Base-by-base conservation (phyloP, 176 grass and related monocot species). In the Triticum timopheevii region DNA sequence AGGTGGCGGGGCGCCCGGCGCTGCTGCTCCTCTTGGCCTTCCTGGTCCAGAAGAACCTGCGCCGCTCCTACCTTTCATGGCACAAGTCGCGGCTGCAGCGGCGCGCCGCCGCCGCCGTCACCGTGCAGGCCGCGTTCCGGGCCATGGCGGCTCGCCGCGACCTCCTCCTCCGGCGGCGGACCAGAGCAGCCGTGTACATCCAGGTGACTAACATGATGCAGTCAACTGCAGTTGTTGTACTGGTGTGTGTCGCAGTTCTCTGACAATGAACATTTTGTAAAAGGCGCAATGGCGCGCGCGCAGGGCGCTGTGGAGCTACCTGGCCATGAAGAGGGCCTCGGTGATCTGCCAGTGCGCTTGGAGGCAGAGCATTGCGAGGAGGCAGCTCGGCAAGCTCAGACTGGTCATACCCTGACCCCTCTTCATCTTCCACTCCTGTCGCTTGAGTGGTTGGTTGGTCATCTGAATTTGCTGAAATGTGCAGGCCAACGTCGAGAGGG, bases 221-320 rank as follows among this genome's bases (percentile, higher is more conserved):
- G 12, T 39, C 35, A 42, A n/a, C 54, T 84, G 6, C 5, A 36
- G 35, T 36, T 1, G 35, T 36, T 7, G 35, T 36, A 36, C 35
- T 36, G 35, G 35, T 36, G 1, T 36, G 35, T 36, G 6, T 40
- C 3, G 7, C 31, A 24, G 58, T 4, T 36, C 2, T 36, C 45
- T 56, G 9, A 28, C 24, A 25, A 28, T 72, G 74, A 34, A 12
- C 12, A 25, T 34, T 49, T 27, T n/a, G 10, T 20, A 69, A 83
- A 82, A 94, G 92, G 92, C 89, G 42, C 87, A 69, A 65, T 94
- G 92, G 92, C 92, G 84, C 27, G 72, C 77, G 13, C 87, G 73
- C 59, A 61, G 19, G 42, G 71, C 12, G 36, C 1, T 81, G 81
- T 78, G 56, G 78, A 73, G 58, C 45, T 86, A 89, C 19, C 78